These are phyloP conservation scores for Carpinus fangiana DNA, from an alignment of 306 rosid species.

Conservation along the genomic window DNA sequence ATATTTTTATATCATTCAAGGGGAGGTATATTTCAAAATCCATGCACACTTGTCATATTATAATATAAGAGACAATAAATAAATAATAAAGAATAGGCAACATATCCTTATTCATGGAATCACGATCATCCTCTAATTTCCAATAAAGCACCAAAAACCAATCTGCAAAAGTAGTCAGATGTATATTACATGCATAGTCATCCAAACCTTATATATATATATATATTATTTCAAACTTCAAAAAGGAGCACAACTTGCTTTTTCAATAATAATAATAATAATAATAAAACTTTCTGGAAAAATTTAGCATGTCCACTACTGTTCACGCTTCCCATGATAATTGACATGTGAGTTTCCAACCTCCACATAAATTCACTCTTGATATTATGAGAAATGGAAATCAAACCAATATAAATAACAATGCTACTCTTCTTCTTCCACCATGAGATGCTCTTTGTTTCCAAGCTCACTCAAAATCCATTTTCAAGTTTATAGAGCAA, in stretches of 20 bases:
- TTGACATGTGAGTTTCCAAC: slow-evolving; percentile 43
- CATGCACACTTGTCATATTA: no score
- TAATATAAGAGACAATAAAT: no score
- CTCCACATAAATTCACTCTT: slow-evolving; percentile 47
- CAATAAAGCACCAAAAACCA: background rate
- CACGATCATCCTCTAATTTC: background rate
- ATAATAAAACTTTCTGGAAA: slow-evolving; percentile 33
- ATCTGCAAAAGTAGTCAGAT: background rate
- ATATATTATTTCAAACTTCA: slow-evolving; percentile 9
- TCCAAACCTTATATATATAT: no score
- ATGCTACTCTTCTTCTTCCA: slow-evolving; percentile 13
- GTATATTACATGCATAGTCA: slow-evolving; percentile 18
- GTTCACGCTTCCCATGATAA: slow-evolving; percentile 33
- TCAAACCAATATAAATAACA: slow-evolving; percentile 51
- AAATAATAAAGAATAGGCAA: background rate
- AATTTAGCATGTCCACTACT: slow-evolving; percentile 52
- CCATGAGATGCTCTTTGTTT: slow-evolving; percentile 1
- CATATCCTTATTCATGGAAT: background rate
- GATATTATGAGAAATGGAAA: background rate
- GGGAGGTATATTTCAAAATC: no score
- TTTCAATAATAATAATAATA: slow-evolving; percentile 20
- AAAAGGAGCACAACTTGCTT: slow-evolving; percentile 37
- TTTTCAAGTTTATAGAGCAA: no score
- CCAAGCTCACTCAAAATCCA: no score
- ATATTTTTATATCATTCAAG: no score